Conservation (phyloP, 225 moss, liverwort and hornwort genomes). For the Sphagnum contortum region DNA sequence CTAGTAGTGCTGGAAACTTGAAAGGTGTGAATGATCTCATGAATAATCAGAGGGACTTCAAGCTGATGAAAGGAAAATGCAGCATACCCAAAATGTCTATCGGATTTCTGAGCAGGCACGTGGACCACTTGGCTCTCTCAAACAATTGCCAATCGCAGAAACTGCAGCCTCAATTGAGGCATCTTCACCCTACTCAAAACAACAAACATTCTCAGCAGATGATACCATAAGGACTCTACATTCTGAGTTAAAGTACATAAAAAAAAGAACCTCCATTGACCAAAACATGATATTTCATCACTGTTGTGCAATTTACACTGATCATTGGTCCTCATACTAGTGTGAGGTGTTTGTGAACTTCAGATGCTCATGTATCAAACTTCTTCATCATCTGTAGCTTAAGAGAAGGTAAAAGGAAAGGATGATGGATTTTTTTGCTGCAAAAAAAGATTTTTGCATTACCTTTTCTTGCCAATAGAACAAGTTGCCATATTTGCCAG, state of each 20-base stretch:
- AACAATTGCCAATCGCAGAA: slow-evolving; percentile 71
- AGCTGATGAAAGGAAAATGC: too few species aligned
- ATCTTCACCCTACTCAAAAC: slow-evolving; percentile 73
- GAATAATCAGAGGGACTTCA: too few species aligned
- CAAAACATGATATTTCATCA: background rate
- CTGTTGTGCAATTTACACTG: background rate
- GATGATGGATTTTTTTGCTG: too few species aligned
- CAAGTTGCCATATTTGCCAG: slow-evolving; percentile 92
- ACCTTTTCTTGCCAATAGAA: slow-evolving; percentile 96
- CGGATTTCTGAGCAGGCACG: slow-evolving; percentile 71
- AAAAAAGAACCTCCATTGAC: too few species aligned
- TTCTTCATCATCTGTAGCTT: background rate
- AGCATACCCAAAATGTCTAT: slow-evolving; percentile 15
- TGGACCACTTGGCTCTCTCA: slow-evolving; percentile 87
- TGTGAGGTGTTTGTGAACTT: background rate
- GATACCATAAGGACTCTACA: background rate
- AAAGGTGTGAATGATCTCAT: too few species aligned
- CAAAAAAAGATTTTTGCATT: background rate
- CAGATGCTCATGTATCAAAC: background rate
- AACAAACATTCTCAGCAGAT: background rate
- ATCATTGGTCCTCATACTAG: background rate
- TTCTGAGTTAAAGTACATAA: too few species aligned
- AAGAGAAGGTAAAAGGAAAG: too few species aligned
- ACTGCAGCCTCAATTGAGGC: slow-evolving; percentile 93
- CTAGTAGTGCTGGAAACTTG: too few species aligned